Base-by-base conservation (phyloP, 2,329 filamentous ascomycete species). In the Chaetomium globosum region DNA sequence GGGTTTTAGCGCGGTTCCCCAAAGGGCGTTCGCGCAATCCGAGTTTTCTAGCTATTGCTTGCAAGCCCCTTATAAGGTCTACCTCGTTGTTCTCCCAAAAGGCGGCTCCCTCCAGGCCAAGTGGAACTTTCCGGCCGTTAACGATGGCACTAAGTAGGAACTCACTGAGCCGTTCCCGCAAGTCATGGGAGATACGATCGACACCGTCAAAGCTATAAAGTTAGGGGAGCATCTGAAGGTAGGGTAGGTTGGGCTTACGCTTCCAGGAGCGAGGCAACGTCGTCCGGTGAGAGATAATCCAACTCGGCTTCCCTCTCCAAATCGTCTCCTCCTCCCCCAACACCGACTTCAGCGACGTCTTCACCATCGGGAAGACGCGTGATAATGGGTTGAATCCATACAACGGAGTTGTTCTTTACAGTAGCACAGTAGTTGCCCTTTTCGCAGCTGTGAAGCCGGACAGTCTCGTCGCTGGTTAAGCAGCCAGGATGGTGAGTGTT, bases 361-460 rank as follows among this genome's bases (percentile, higher is more conserved):
- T 77, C 76, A 8, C 89, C 90, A 60, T 84, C 77, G 1, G 79
- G 73, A 4, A 85, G 77, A 31, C 88, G 87, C 4, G 87, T 87
- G 19, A 97, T 83, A 51, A 97, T 88, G 0, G 93, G 93, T 7
- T 86, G 86, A 61, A 97, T 94, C 73, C 85, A 88, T 7, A 97
- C 89, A 0, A 90, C 83, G 0, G 83, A 80, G 1, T 77, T 74
- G 7, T 74, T 81, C 70, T 73, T 74, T 56, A 79, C 80, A 0
- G 82, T 78, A 0, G 78, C 72, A 70, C 89, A 92, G 26, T 83
- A 81, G 65, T 84, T 85, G 0, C 88, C 90, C 68, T 86, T 89
- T 72, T 96, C 93, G 71, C 94, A 97, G 72, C 92, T 96, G 75
- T 98, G 94, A 7, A 98, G 81, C 2, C 89, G 86, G 0, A 86